Evolutionary conservation across 2,329 filamentous ascomycete genomes (phyloP).

Genomic region (Xylariaceae sp.): DNA sequence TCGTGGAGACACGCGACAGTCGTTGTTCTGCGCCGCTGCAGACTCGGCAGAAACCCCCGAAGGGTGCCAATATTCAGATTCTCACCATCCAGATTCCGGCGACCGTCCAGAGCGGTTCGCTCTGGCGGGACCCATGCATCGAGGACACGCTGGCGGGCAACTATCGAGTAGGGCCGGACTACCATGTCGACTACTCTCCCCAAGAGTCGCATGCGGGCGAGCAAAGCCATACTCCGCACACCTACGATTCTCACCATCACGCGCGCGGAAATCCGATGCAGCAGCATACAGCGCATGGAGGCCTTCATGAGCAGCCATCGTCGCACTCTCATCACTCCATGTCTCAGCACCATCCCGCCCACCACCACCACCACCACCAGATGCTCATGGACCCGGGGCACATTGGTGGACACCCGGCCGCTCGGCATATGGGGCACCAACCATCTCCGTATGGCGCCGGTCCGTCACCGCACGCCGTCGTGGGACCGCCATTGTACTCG

Average conservation of each 20-base stretch:
- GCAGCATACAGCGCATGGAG: slow-evolving; percentile 44
- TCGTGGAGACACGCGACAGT: slow-evolving; percentile 30
- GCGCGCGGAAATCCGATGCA: slow-evolving; percentile 48
- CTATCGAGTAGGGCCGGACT: slow-evolving; percentile 66
- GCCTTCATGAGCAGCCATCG: slow-evolving; percentile 43
- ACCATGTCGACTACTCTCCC: slow-evolving; percentile 71
- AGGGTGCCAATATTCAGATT: slow-evolving; percentile 53
- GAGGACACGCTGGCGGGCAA: slow-evolving; percentile 69
- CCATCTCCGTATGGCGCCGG: slow-evolving; percentile 51
- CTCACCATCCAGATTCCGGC: slow-evolving; percentile 59
- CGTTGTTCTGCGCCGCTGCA: slow-evolving; percentile 27
- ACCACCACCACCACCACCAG: slow-evolving; percentile 52
- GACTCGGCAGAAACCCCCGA: slow-evolving; percentile 46
- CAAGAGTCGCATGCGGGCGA: slow-evolving; percentile 63
- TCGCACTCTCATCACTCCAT: slow-evolving; percentile 37
- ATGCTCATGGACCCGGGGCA: slow-evolving; percentile 55
- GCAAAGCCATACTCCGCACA: slow-evolving; percentile 60
- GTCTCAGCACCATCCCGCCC: slow-evolving; percentile 43
- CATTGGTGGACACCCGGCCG: slow-evolving; percentile 47
- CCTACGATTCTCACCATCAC: slow-evolving; percentile 52
- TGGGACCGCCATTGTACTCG: slow-evolving; percentile 48
- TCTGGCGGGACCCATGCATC: slow-evolving; percentile 73
- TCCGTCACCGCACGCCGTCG: slow-evolving; percentile 42
- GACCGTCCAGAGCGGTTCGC: slow-evolving; percentile 70
- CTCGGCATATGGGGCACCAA: slow-evolving; percentile 47